Percentiles rank a stretch among this genome's conserved stretches.
Conservation (phyloP, 768 basidiomycete genomes). For the Daedalea quercina region DNA sequence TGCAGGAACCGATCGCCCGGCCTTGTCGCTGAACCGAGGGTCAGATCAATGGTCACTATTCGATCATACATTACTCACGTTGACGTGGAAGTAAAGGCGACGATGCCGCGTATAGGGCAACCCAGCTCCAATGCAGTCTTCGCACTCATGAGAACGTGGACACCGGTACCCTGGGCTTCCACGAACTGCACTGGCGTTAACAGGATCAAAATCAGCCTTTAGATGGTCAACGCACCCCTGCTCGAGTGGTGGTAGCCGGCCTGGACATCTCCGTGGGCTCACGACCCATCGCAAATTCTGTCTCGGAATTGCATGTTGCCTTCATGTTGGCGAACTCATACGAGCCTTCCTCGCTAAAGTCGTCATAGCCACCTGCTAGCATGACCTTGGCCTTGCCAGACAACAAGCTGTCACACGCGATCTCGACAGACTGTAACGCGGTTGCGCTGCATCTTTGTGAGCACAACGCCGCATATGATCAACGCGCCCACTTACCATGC, state of each 20-base stretch:
- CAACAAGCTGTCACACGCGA: conserved; percentile 92
- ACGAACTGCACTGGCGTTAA: conserved; percentile 53
- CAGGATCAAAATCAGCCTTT: background rate
- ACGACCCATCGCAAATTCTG: conserved; percentile 97
- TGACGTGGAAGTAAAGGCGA: conserved; percentile 94
- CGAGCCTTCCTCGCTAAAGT: conserved; percentile 96
- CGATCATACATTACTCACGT: conserved; percentile 51
- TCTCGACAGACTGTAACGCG: conserved; percentile 95
- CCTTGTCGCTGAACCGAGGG: conserved; percentile 71
- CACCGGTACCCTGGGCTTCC: conserved; percentile 95
- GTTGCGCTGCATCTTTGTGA: conserved; percentile 58
- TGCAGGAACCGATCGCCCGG: conserved; percentile 95
- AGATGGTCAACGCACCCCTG: conserved; percentile 56
- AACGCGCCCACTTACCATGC: conserved; percentile 78
- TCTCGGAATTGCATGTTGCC: conserved; percentile 94
- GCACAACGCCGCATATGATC: conserved; percentile 1
- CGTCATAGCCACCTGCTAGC: conserved; percentile 98
- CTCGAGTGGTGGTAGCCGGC: conserved; percentile 91
- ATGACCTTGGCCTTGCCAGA: conserved; percentile 98
- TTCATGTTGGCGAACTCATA: conserved; percentile 99
- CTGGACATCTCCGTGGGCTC: conserved; percentile 99
- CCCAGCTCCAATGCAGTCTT: conserved; percentile 94
- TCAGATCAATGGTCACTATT: background rate
- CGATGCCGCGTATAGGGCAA: conserved; percentile 85
- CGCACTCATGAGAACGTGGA: conserved; percentile 96